These are phyloP conservation scores for Postia placenta DNA, from an alignment of 768 basidiomycete genomes.

Conservation along the genomic window DNA sequence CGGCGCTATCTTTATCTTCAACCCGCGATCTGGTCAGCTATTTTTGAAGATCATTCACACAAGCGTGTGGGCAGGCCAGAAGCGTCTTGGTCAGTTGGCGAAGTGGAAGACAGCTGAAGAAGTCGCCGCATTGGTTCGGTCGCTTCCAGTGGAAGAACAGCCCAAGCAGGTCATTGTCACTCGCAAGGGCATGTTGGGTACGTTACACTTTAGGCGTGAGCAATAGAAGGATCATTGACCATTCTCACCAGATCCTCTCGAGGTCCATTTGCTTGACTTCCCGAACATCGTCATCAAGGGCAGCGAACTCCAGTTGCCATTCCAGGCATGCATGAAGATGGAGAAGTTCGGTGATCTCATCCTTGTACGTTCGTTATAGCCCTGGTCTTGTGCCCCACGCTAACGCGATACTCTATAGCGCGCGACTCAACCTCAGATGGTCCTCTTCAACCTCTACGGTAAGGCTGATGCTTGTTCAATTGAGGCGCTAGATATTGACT, in stretches of 20 bases:
- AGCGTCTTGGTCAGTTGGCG: constrained; percentile 97
- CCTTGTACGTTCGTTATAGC: constrained; percentile 39
- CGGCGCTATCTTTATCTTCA: constrained; percentile 98
- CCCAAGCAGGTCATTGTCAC: constrained; percentile 99
- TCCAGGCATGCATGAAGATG: constrained; percentile 99
- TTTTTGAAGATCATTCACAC: constrained; percentile 99
- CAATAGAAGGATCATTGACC: constrained; percentile 3
- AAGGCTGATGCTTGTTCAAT: no score
- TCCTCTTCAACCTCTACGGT: constrained; percentile 91
- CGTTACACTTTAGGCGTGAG: constrained; percentile 19
- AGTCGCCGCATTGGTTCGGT: constrained; percentile 95
- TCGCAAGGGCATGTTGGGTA: constrained; percentile 98
- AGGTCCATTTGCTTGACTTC: constrained; percentile 99
- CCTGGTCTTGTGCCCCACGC: background rate
- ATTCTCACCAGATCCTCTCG: constrained; percentile 72
- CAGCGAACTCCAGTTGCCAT: constrained; percentile 93
- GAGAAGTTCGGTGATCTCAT: constrained; percentile 99
- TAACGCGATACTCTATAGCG: constrained; percentile 40
- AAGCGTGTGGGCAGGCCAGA: constrained; percentile 99
- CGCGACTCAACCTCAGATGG: constrained; percentile 99
- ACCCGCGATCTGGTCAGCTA: constrained; percentile 95
- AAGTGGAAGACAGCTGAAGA: constrained; percentile 99
- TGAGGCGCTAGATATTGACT: no score
- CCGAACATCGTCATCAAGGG: constrained; percentile 99
- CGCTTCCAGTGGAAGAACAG: constrained; percentile 98